These are phyloP conservation scores for Xeromyces bisporus DNA, from an alignment of 495 filamentous ascomycete genomes.

Conservation along the genomic window DNA sequence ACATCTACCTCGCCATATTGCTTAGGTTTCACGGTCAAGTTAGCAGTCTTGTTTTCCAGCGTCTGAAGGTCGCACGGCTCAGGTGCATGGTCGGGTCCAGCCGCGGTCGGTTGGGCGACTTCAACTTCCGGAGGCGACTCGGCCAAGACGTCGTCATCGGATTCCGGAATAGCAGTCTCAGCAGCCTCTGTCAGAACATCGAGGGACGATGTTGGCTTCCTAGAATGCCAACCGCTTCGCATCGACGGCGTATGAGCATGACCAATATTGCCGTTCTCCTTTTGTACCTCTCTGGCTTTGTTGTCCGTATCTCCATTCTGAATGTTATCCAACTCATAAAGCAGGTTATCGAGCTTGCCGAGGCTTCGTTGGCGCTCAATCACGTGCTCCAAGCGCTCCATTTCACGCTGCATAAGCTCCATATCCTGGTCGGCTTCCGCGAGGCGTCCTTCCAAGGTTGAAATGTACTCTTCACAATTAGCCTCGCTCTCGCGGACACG, in stretches of 20 bases:
- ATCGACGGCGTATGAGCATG: constrained; percentile 1
- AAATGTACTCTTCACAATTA: constrained; percentile 87
- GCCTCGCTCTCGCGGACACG: constrained; percentile 84
- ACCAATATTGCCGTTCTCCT: constrained; percentile 5
- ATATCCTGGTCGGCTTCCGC: constrained; percentile 93
- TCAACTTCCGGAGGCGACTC: constrained; percentile 37
- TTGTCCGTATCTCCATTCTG: constrained; percentile 32
- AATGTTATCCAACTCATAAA: constrained; percentile 77
- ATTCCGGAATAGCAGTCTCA: constrained; percentile 36
- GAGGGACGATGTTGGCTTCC: constrained; percentile 23
- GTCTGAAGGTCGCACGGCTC: constrained; percentile 15
- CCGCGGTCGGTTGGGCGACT: constrained; percentile 10
- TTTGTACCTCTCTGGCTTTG: constrained; percentile 15
- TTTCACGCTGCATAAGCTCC: constrained; percentile 90
- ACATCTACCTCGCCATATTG: constrained; percentile 4
- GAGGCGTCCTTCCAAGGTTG: constrained; percentile 86
- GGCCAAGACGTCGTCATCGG: constrained; percentile 31
- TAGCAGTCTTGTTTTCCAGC: constrained; percentile 17
- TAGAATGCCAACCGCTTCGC: constrained; percentile 10
- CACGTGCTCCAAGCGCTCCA: constrained; percentile 85
- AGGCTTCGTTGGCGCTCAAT: constrained; percentile 90
- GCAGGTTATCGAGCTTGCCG: constrained; percentile 79
- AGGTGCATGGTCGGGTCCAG: constrained; percentile 5
- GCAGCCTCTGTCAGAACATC: constrained; percentile 33
- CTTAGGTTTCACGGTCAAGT: constrained; percentile 11